Conservation (phyloP, 2,329 filamentous ascomycete species). For the Botrytis sinoallii region DNA sequence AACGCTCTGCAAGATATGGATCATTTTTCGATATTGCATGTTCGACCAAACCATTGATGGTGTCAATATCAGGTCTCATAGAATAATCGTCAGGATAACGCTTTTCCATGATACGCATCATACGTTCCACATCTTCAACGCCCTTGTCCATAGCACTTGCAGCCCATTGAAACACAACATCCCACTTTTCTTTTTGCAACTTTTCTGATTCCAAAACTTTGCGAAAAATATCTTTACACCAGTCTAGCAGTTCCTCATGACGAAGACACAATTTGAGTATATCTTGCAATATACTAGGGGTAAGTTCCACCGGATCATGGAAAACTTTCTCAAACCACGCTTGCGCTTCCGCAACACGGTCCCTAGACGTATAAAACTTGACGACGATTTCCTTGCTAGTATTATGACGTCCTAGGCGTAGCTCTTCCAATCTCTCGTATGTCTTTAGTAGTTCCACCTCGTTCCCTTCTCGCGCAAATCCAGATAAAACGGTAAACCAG, state of each 20-base stretch:
- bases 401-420: conserved; percentile 46
- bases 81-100: conserved; percentile 47
- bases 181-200: conserved; percentile 57
- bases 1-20: conserved; percentile 68
- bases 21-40: conserved; percentile 69
- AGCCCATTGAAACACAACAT: conserved; percentile 73
- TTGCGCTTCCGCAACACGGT: conserved; percentile 60
- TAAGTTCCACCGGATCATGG: not conserved
- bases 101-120: conserved; percentile 65
- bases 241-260: conserved; percentile 57
- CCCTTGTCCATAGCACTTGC: conserved; percentile 66
- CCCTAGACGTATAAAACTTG: conserved; percentile 57
- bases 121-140: conserved; percentile 68
- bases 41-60: conserved; percentile 73
- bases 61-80: conserved; percentile 60
- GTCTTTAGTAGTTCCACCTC: conserved; percentile 57
- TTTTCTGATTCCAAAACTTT: conserved; percentile 42
- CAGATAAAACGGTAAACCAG: conserved; percentile 54
- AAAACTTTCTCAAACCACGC: conserved; percentile 60
- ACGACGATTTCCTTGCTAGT: conserved; percentile 55
- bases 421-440: conserved; percentile 49
- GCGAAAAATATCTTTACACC: conserved; percentile 60
- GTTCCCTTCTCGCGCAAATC: conserved; percentile 59
- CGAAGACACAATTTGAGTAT: conserved; percentile 56
- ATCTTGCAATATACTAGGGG: conserved; percentile 42